Evolutionary conservation across 1,139 yeast genomes (phyloP).

Genomic region (Hyphopichia wangnamkhiaoensis): DNA sequence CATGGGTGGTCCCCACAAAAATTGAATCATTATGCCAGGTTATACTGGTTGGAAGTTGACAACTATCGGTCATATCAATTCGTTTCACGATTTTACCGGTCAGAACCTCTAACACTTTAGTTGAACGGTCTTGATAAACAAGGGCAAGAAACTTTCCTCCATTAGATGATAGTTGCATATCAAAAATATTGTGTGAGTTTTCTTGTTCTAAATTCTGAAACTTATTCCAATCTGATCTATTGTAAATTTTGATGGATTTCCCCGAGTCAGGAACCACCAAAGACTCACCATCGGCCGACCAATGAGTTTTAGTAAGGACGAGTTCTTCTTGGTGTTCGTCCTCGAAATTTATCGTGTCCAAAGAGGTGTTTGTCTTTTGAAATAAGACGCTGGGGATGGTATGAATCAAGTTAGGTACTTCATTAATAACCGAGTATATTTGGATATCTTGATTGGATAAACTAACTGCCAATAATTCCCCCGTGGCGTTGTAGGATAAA

Average conservation of each 20-base stretch:
- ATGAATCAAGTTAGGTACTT: constrained; percentile 36
- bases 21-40: constrained; percentile 27
- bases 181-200: constrained; percentile 13
- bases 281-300: constrained; percentile 53
- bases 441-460: constrained; percentile 68
- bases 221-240: constrained; percentile 34
- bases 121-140: constrained; percentile 44
- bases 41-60: constrained; percentile 16
- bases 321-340: constrained; percentile 44
- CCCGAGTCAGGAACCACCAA: constrained; percentile 46
- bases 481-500: constrained; percentile 61
- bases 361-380: constrained; percentile 33
- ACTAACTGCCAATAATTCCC: constrained; percentile 62
- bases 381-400: constrained; percentile 45
- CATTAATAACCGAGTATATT: constrained; percentile 60
- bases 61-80: not conserved
- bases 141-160: constrained; percentile 59
- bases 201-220: constrained; percentile 1
- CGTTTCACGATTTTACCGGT: constrained; percentile 8
- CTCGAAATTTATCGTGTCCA: constrained; percentile 37
- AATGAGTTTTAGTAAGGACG: constrained; percentile 30
- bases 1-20: constrained; percentile 56
- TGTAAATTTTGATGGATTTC: constrained; percentile 35
- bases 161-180: constrained; percentile 54
- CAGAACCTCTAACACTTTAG: constrained; percentile 58